Evolutionary conservation across 306 rosid genomes (phyloP).

Genomic region (Astragalus membranaceus): DNA sequence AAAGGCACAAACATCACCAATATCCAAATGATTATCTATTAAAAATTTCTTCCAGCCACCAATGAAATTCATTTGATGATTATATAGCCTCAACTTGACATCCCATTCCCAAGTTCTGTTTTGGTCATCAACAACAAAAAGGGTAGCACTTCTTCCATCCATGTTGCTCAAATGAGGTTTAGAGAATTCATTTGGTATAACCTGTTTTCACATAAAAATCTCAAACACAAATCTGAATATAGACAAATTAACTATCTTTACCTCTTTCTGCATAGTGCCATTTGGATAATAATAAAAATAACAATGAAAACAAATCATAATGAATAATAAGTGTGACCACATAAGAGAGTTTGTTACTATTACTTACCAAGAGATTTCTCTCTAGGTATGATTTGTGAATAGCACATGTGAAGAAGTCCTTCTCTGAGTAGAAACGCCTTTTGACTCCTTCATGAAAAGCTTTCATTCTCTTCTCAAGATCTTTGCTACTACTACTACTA

Average conservation of each 20-base stretch:
- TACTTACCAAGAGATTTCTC: no score
- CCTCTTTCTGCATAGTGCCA: no score
- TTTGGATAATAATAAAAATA: no score
- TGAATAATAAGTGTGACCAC: no score
- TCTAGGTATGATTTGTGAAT: no score
- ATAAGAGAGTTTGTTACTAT: no score
- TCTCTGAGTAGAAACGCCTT: neutral
- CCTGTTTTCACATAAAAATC: neutral
- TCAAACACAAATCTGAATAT: no score
- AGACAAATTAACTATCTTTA: no score
- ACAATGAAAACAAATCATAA: no score
- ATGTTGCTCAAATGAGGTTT: neutral
- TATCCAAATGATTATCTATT: neutral
- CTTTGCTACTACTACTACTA: no score
- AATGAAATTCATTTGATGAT: no score
- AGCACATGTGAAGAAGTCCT: neutral
- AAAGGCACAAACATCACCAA: constrained; percentile 17
- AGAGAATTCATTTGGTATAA: neutral
- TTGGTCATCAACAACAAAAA: neutral
- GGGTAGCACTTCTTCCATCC: neutral
- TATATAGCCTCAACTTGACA: no score
- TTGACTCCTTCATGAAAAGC: neutral
- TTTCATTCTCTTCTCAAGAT: neutral
- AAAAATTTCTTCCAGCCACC: constrained; percentile 12
- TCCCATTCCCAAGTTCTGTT: neutral